Evolutionary conservation across 2,329 filamentous ascomycete genomes (phyloP).

Genomic region (Capronia coronata): DNA sequence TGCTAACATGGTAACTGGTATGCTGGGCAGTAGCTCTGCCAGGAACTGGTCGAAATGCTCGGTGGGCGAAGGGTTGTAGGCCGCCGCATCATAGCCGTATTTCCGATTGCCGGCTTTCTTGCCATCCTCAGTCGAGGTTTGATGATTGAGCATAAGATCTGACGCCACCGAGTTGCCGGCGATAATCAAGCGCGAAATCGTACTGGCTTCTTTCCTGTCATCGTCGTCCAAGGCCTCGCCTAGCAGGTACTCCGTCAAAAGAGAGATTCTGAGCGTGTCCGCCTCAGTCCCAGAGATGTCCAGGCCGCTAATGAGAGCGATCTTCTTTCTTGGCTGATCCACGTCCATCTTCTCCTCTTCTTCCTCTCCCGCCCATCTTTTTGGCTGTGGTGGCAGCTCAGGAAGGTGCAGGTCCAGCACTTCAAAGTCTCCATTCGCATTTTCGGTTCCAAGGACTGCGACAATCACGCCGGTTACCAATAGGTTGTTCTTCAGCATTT

Average conservation of each 20-base stretch:
- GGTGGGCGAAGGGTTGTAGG: constrained; percentile 82
- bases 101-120: constrained; percentile 59
- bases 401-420: constrained; percentile 84
- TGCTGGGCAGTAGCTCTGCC: constrained; percentile 68
- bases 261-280: constrained; percentile 66
- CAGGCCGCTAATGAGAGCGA: constrained; percentile 85
- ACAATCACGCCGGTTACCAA: constrained; percentile 91
- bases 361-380: constrained; percentile 67
- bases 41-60: constrained; percentile 79
- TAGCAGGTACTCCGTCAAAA: constrained; percentile 80
- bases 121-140: constrained; percentile 35
- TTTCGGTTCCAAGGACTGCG: constrained; percentile 92
- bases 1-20: constrained; percentile 84
- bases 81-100: constrained; percentile 85
- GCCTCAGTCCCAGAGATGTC: constrained; percentile 71
- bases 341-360: constrained; percentile 32
- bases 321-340: constrained; percentile 49
- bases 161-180: constrained; percentile 66
- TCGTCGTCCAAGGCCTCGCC: constrained; percentile 65
- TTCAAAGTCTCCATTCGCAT: constrained; percentile 84
- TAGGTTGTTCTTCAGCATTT: constrained; percentile 58
- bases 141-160: constrained; percentile 27
- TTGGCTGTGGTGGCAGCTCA: constrained; percentile 74
- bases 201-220: constrained; percentile 54
- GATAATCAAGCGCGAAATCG: constrained; percentile 79